phyloP scores from a whole-genome alignment of 495 filamentous ascomycete genomes.

The Elaphomyces granulatus region DNA sequence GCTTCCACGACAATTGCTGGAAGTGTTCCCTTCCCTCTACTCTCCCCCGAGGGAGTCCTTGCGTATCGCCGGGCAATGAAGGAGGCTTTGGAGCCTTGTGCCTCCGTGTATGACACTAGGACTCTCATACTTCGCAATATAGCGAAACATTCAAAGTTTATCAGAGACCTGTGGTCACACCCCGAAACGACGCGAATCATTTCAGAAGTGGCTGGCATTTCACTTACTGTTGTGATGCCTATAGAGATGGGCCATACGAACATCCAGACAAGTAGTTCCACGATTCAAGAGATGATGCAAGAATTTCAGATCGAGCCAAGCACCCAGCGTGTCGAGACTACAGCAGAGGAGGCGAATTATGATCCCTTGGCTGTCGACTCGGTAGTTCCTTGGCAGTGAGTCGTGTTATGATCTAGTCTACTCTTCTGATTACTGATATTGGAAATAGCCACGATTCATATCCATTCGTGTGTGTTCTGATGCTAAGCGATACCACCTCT shows the following conservation, averaged over 20 bases:
- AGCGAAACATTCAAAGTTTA: conserved; percentile 17
- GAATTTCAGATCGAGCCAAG: conserved; percentile 15
- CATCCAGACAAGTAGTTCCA: conserved; percentile 15
- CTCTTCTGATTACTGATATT: neutral
- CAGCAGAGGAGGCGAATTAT: conserved; percentile 5
- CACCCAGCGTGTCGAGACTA: conserved; percentile 2
- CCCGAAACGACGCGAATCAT: conserved; percentile 18
- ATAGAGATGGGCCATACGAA: conserved; percentile 25
- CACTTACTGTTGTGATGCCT: conserved; percentile 17
- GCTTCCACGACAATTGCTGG: neutral
- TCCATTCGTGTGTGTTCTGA: conserved; percentile 22
- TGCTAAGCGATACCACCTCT: conserved; percentile 20
- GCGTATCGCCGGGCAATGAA: conserved; percentile 12
- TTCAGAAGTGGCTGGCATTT: conserved; percentile 14
- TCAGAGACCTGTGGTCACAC: conserved; percentile 18
- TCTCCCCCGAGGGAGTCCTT: neutral
- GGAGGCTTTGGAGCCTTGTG: conserved; percentile 10
- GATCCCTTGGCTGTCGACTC: conserved; percentile 10
- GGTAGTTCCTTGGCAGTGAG: conserved; percentile 24
- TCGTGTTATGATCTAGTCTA: conserved; percentile 1
- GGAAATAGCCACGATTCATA: conserved; percentile 20
- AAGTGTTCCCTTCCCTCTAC: neutral
- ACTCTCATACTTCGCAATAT: conserved; percentile 20
- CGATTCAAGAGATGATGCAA: conserved; percentile 10
- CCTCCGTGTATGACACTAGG: conserved; percentile 7